Evolutionary conservation across 768 basidiomycete genomes (phyloP).

Genomic region (Cystofilobasidium ferigula): DNA sequence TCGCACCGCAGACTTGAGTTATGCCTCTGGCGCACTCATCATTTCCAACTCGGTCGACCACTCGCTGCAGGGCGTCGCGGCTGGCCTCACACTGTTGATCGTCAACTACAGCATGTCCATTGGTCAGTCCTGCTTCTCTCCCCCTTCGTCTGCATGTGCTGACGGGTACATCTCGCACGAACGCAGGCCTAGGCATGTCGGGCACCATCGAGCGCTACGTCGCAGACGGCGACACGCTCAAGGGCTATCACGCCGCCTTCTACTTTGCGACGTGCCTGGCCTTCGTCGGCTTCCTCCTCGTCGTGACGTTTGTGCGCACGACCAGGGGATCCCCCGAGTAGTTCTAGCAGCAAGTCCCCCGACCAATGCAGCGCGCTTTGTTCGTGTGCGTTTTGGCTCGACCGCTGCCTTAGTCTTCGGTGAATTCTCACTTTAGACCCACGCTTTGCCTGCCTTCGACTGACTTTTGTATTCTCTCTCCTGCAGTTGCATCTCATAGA

Average conservation of each 20-base stretch:
- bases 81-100: not conserved
- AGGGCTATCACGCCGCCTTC: not conserved
- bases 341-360: no score
- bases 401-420: no score
- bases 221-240: not conserved
- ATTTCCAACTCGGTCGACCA: not conserved
- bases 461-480: no score
- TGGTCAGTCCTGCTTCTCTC: not conserved
- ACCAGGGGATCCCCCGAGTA: not conserved
- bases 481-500: no score
- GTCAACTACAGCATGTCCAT: slow-evolving; percentile 10
- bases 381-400: no score
- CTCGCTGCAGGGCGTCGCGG: slow-evolving; percentile 1
- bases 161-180: not conserved
- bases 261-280: not conserved
- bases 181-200: slow-evolving; percentile 3
- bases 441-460: no score
- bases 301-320: not conserved
- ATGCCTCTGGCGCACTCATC: slow-evolving; percentile 1
- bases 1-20: not conserved
- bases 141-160: not conserved
- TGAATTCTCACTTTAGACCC: no score
- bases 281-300: not conserved
- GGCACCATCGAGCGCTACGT: slow-evolving; percentile 11
- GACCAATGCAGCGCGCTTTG: no score